These are phyloP conservation scores for Silene latifolia DNA, from an alignment of 148 eudicot species.

Conservation along the genomic window DNA sequence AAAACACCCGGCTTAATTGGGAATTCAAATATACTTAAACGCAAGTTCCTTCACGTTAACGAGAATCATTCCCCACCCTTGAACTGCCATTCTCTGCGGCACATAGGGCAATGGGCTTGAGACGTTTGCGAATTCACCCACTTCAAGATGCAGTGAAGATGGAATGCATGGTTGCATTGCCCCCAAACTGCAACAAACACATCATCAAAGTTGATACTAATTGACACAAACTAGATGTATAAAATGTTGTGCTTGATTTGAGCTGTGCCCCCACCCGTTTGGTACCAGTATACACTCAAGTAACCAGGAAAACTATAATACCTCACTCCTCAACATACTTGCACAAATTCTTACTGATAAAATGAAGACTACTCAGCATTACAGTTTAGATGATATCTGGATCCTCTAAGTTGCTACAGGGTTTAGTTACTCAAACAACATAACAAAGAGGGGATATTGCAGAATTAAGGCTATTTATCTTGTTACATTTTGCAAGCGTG, in stretches of 20 bases:
- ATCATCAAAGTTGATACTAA: neutral
- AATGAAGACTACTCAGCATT: too few relatives aligned
- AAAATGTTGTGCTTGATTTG: neutral
- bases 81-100: constrained; percentile 92
- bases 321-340: too few relatives aligned
- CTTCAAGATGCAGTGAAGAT: constrained; percentile 95
- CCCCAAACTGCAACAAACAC: constrained; percentile 78
- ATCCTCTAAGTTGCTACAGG: too few relatives aligned
- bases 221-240: neutral
- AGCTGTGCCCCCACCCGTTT: too few relatives aligned
- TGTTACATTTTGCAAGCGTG: too few relatives aligned
- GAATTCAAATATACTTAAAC: neutral
- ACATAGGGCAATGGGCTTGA: constrained; percentile 93
- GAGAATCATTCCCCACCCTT: constrained; percentile 37
- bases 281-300: too few relatives aligned
- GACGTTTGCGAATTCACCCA: constrained; percentile 92
- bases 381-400: too few relatives aligned
- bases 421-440: too few relatives aligned
- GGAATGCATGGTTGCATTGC: constrained; percentile 94
- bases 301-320: too few relatives aligned
- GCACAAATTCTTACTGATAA: too few relatives aligned
- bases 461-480: too few relatives aligned
- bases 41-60: neutral
- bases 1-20: neutral
- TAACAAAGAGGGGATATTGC: too few relatives aligned